A percentile compares a stretch with the other conserved stretches of the same genome.
phyloP scores from a whole-genome alignment of 2,329 filamentous ascomycete species.

The Cryoendolithus antarcticus region DNA sequence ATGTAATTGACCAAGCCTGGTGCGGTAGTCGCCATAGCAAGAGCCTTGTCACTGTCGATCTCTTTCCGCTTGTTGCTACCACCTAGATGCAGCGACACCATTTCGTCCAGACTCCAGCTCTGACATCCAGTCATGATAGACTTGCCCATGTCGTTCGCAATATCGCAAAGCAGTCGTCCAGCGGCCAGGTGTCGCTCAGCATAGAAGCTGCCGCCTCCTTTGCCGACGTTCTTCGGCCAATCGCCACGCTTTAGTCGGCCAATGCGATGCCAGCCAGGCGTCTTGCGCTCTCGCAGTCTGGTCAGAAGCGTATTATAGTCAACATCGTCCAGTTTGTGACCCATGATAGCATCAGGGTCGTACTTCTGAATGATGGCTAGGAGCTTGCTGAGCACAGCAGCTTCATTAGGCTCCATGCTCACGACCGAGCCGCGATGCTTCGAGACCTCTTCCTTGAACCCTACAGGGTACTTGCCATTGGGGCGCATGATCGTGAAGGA shows the following conservation, averaged over 20 bases:
- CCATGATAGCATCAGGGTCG: conserved; percentile 87
- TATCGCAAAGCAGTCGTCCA: conserved; percentile 80
- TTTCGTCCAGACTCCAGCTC: conserved; percentile 95
- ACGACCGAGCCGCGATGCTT: conserved; percentile 60
- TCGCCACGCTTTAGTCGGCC: conserved; percentile 70
- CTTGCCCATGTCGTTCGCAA: conserved; percentile 93
- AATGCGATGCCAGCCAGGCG: conserved; percentile 86
- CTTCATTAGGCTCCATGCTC: conserved; percentile 71
- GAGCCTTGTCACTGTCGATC: conserved; percentile 72
- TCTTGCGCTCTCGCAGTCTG: conserved; percentile 79
- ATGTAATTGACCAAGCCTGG: conserved; percentile 87
- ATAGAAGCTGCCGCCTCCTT: conserved; percentile 80
- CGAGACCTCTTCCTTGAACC: conserved; percentile 68
- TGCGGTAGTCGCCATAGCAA: conserved; percentile 69
- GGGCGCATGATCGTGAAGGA: conserved; percentile 89
- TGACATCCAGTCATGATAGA: conserved; percentile 95
- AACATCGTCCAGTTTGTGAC: conserved; percentile 92
- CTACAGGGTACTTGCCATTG: conserved; percentile 64
- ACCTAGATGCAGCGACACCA: conserved; percentile 82
- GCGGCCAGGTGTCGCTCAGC: conserved; percentile 81
- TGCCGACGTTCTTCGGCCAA: conserved; percentile 81
- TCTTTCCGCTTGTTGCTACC: conserved; percentile 63
- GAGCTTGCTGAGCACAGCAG: conserved; percentile 76
- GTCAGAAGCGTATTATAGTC: conserved; percentile 86
- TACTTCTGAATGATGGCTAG: conserved; percentile 75